A percentile compares a stretch with the other conserved stretches of the same genome.
These are phyloP conservation scores for Symbiodinium pilosum DNA, from an alignment of 73 alveolate species.

Conservation along the genomic window DNA sequence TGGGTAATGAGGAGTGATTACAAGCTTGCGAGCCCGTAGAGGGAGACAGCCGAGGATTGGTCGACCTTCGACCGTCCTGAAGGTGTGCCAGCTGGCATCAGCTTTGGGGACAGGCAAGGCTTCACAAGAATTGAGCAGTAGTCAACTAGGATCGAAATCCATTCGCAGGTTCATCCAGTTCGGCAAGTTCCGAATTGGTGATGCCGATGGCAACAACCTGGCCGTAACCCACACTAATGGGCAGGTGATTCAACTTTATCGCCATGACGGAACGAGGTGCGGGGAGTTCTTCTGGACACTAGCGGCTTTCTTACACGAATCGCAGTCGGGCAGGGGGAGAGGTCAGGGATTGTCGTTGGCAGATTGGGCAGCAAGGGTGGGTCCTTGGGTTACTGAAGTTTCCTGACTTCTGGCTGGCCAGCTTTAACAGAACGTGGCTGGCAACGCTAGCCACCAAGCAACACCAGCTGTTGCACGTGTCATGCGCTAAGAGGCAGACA, in stretches of 20 bases:
- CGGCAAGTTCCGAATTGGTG: constrained; percentile 12
- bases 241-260: not conserved
- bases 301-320: not conserved
- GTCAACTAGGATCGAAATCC: too few relatives aligned
- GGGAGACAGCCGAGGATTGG: not conserved
- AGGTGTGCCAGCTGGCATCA: constrained; percentile 7
- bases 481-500: too few relatives aligned
- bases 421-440: too few relatives aligned
- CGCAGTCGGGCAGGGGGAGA: not conserved
- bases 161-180: constrained; percentile 6
- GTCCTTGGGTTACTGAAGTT: not conserved
- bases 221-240: not conserved
- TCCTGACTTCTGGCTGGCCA: not conserved
- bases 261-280: constrained; percentile 1
- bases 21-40: not conserved
- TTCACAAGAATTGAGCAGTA: too few relatives aligned
- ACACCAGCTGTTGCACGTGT: too few relatives aligned
- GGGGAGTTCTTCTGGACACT: not conserved
- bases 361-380: not conserved
- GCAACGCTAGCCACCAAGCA: too few relatives aligned
- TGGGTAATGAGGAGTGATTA: too few relatives aligned
- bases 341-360: not conserved
- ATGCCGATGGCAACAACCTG: not conserved
- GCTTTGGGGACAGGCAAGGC: not conserved
- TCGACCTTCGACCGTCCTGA: not conserved